A percentile compares a stretch with the other conserved stretches of the same genome.
Conservation (phyloP, 495 filamentous ascomycete species). For the Tuber umbilicatum region DNA sequence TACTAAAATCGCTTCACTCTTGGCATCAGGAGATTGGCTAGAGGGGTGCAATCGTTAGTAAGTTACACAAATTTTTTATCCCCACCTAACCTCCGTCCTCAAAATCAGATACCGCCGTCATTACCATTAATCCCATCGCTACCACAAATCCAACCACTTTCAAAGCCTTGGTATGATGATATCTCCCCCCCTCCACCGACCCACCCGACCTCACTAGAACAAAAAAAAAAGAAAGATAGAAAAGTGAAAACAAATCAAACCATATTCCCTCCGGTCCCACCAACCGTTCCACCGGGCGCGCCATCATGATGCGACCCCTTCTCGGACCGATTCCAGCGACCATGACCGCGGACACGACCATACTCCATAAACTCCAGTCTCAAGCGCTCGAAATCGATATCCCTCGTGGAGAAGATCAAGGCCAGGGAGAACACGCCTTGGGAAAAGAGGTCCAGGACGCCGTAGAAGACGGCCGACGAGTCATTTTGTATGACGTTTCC, state of each 20-base stretch:
- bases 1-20: too few species aligned
- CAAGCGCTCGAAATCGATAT: constrained; percentile 33
- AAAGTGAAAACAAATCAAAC: not conserved
- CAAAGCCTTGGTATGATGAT: not conserved
- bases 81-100: too few species aligned
- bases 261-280: constrained; percentile 2
- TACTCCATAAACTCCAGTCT: constrained; percentile 30
- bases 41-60: too few species aligned
- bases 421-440: constrained; percentile 52
- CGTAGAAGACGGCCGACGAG: constrained; percentile 63
- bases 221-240: not conserved
- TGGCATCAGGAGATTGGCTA: too few species aligned
- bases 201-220: not conserved
- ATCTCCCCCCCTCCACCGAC: not conserved
- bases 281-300: constrained; percentile 4
- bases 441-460: constrained; percentile 57
- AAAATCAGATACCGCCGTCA: not conserved
- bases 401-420: constrained; percentile 42
- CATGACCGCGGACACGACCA: constrained; percentile 26
- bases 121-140: not conserved
- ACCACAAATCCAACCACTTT: not conserved
- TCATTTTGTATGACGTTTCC: constrained; percentile 61
- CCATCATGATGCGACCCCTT: constrained; percentile 8
- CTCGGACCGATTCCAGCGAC: constrained; percentile 20
- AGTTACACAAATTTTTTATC: too few species aligned